Evolutionary conservation across 2,329 filamentous ascomycete species (phyloP), one percentile per base, ranked within the genome.

Genomic region (Aspergillus fijiensis): DNA sequence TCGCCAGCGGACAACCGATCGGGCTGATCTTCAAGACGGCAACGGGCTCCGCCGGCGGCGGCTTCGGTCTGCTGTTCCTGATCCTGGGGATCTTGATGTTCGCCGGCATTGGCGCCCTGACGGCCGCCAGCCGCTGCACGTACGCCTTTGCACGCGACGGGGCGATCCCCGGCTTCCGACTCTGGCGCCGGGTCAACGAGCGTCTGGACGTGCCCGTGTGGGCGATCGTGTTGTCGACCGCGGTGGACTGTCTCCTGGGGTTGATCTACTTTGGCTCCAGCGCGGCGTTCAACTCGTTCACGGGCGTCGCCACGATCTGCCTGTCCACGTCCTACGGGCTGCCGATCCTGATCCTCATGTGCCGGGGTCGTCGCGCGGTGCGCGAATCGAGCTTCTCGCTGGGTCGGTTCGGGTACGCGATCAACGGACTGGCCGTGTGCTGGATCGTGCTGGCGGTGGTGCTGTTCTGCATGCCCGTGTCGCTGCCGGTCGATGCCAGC

Each of bases 221-320:
- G 80, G 89, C 87, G 1, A 81, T 93, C 6, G 77, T 87, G 3
- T 80, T 93, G 2, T 91, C 89, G 0, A 87, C 89, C 0, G 70
- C 81, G 0, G 85, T 93, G 49, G 87, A 90, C 72, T 89, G 86
- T 65, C 77, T 92, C 11, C 81, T 93, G 0, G 90, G 89, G 0
- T 81, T 90, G 65, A 92, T 93, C 74, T 93, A 91, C 77, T 91
- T 93, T 64, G 90, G 90, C 10, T 90, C 87, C 1, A 84, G 85
- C 0, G 88, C 89, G 0, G 90, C 90, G 0, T 93, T 93, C 79
- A 89, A 89, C 79, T 88, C 86, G 10, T 92, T 93, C 74, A 92
- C 89, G 0, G 89, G 89, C 29, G 89, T 92, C 1, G 90, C 89
- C 1, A 92, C 89, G 4, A 92, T 93, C 71, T 92, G 89, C 65